phyloP scores from a whole-genome alignment of 495 filamentous ascomycete species.

The Barbatosphaeria neglecta region DNA sequence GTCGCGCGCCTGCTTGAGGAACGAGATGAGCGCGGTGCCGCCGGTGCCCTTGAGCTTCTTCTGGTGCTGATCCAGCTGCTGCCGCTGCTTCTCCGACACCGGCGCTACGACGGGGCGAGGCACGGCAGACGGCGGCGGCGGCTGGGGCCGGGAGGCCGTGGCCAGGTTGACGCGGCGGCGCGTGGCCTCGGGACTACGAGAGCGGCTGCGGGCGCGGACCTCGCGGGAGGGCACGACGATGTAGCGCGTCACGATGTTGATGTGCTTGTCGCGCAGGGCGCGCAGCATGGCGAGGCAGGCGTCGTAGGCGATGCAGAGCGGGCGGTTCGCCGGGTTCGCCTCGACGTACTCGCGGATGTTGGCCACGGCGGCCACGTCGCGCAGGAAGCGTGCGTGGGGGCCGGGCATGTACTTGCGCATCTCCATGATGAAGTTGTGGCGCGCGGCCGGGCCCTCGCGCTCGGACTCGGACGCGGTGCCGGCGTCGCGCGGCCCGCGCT shows the following conservation, averaged over 20 bases:
- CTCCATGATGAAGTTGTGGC: slow-evolving; percentile 86
- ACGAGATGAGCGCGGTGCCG: slow-evolving; percentile 84
- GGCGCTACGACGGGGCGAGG: too few species aligned
- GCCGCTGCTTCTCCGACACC: too few species aligned
- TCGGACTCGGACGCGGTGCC: slow-evolving; percentile 35
- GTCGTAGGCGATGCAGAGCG: slow-evolving; percentile 73
- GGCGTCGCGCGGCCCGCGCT: slow-evolving; percentile 20
- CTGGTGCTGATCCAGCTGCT: slow-evolving; percentile 16
- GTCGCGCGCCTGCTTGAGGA: slow-evolving; percentile 88
- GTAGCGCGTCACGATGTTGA: slow-evolving; percentile 91
- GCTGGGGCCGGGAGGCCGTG: slow-evolving; percentile 37
- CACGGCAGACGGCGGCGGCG: slow-evolving; percentile 15
- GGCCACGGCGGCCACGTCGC: slow-evolving; percentile 64
- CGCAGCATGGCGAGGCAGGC: slow-evolving; percentile 84
- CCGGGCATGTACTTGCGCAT: slow-evolving; percentile 98
- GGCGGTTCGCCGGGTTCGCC: slow-evolving; percentile 43
- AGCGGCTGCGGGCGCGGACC: slow-evolving; percentile 33
- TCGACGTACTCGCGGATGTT: slow-evolving; percentile 86
- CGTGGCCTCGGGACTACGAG: slow-evolving; percentile 28
- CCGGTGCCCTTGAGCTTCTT: slow-evolving; percentile 68
- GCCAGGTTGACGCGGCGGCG: slow-evolving; percentile 53
- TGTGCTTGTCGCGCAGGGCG: slow-evolving; percentile 85
- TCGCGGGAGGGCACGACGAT: slow-evolving; percentile 63
- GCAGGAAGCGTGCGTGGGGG: slow-evolving; percentile 76
- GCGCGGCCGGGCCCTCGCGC: slow-evolving; percentile 43